phyloP scores from a whole-genome alignment of 2,329 filamentous ascomycete species.

The Aspergillus floridensis region DNA sequence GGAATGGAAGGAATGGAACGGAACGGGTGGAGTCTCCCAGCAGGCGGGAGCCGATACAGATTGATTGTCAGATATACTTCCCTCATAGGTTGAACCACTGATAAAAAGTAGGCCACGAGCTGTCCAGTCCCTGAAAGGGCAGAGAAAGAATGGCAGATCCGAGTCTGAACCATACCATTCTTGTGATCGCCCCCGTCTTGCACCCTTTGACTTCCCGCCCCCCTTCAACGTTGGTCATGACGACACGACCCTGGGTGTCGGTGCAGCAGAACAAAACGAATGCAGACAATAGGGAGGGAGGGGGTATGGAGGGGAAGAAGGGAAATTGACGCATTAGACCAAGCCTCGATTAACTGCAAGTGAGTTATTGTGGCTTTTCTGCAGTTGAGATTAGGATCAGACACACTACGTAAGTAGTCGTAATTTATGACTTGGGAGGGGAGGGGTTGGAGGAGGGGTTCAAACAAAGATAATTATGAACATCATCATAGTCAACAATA shows the following conservation, averaged over 20 bases:
- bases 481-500: not conserved
- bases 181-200: slow-evolving; percentile 9
- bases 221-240: slow-evolving; percentile 13
- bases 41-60: slow-evolving; percentile 4
- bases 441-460: not conserved
- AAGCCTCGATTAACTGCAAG: slow-evolving; percentile 5
- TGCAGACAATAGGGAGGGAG: not conserved
- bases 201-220: slow-evolving; percentile 7
- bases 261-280: not conserved
- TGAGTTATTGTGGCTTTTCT: slow-evolving; percentile 2
- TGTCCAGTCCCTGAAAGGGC: slow-evolving; percentile 10
- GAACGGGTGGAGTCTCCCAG: slow-evolving; percentile 4
- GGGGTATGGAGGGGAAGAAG: not conserved
- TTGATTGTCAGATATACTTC: slow-evolving; percentile 1
- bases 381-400: slow-evolving; percentile 2
- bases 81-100: slow-evolving; percentile 6
- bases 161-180: slow-evolving; percentile 5
- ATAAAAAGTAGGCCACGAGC: not conserved
- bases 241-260: slow-evolving; percentile 14
- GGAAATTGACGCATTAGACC: not conserved
- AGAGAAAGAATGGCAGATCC: slow-evolving; percentile 1
- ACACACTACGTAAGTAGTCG: not conserved
- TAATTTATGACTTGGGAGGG: not conserved
- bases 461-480: not conserved
- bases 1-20: not conserved